These are phyloP conservation scores for Trypanosoma platydactyli DNA, from an alignment of 208 protist genomes.

Conservation along the genomic window DNA sequence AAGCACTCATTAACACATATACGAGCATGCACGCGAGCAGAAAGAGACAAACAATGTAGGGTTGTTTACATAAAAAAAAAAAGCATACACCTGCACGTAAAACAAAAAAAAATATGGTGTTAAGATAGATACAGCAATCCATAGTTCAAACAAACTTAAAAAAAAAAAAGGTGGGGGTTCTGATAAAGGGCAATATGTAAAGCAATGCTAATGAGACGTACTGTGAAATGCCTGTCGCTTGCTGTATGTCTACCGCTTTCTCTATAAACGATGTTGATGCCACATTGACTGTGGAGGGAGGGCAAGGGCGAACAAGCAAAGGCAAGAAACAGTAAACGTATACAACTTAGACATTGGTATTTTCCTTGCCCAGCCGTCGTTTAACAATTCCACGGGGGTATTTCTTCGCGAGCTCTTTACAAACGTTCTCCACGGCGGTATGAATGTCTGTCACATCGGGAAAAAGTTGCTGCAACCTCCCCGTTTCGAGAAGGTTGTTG, in stretches of 20 bases:
- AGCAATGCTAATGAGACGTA: slow-evolving; percentile 31
- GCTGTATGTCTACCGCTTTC: too few species aligned
- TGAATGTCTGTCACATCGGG: slow-evolving; percentile 46
- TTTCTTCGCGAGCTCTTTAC: slow-evolving; percentile 34
- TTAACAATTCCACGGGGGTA: slow-evolving; percentile 42
- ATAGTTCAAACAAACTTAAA: slow-evolving; percentile 25
- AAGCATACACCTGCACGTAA: slow-evolving; percentile 10
- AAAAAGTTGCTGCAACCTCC: slow-evolving; percentile 29
- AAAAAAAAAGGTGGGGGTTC: too few species aligned
- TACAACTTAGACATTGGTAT: not conserved
- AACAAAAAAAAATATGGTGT: slow-evolving; percentile 6
- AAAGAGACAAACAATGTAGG: not conserved
- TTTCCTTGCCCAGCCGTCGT: slow-evolving; percentile 8
- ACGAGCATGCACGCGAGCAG: not conserved
- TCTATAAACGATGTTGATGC: too few species aligned
- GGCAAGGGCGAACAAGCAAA: too few species aligned
- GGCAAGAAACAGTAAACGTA: not conserved
- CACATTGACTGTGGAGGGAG: too few species aligned
- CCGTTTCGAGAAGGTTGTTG: slow-evolving; percentile 47
- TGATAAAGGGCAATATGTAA: slow-evolving; percentile 28
- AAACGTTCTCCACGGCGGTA: slow-evolving; percentile 52
- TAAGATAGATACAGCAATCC: slow-evolving; percentile 10
- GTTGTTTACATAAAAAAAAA: not conserved
- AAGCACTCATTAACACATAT: not conserved
- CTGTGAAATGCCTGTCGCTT: too few species aligned